Evolutionary conservation across 1,139 yeast genomes (phyloP).

Genomic region (Suhomyces atakaporum): DNA sequence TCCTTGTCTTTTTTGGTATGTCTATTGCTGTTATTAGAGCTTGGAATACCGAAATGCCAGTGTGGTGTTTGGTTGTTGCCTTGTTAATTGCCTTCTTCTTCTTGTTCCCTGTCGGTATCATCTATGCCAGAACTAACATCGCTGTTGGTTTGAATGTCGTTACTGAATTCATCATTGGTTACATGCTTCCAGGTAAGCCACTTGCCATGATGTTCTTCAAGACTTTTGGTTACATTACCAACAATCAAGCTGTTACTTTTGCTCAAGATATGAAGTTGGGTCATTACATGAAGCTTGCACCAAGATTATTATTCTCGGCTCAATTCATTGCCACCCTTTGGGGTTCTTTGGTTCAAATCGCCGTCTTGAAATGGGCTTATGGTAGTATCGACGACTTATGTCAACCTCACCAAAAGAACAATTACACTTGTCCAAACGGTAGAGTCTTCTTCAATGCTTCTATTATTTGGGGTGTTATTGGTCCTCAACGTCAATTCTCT

Average conservation of each 20-base stretch:
- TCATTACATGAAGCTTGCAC: constrained; percentile 54
- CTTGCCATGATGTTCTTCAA: constrained; percentile 51
- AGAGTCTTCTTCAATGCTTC: constrained; percentile 48
- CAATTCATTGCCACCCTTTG: constrained; percentile 50
- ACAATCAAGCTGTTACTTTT: constrained; percentile 55
- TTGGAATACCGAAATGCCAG: constrained; percentile 49
- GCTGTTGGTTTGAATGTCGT: constrained; percentile 49
- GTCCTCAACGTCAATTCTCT: constrained; percentile 43
- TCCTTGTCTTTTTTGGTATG: constrained; percentile 39
- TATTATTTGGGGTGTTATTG: constrained; percentile 52
- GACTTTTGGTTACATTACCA: constrained; percentile 52
- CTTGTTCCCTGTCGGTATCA: constrained; percentile 46
- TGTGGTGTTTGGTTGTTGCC: constrained; percentile 41
- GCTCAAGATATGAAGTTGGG: constrained; percentile 59
- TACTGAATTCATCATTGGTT: constrained; percentile 48
- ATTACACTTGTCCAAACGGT: constrained; percentile 48
- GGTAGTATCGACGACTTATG: constrained; percentile 52
- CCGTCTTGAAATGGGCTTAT: constrained; percentile 48
- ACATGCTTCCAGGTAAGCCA: constrained; percentile 51
- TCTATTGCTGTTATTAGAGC: constrained; percentile 41
- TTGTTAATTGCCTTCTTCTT: constrained; percentile 42
- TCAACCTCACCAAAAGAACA: constrained; percentile 35
- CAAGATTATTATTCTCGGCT: constrained; percentile 45
- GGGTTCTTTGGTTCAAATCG: constrained; percentile 47
- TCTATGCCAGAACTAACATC: constrained; percentile 45